phyloP scores from a whole-genome alignment of 495 filamentous ascomycete genomes.

The Penicillium alfredii region DNA sequence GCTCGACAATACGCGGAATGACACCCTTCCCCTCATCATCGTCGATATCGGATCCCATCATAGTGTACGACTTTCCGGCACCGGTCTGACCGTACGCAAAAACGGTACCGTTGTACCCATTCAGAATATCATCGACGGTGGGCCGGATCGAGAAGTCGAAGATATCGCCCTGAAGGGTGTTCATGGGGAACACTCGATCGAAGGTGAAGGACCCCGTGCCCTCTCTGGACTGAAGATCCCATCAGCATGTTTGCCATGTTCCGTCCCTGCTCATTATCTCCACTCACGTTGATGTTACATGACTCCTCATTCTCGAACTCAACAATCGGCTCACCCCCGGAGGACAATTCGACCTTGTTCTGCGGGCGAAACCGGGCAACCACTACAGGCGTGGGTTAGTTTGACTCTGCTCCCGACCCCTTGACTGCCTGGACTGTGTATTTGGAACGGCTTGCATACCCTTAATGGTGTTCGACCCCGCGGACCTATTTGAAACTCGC shows the following conservation, averaged over 20 bases:
- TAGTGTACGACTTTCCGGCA: slow-evolving; percentile 97
- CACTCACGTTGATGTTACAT: slow-evolving; percentile 73
- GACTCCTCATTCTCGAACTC: slow-evolving; percentile 84
- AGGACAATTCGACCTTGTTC: slow-evolving; percentile 84
- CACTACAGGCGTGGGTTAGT: slow-evolving; percentile 45
- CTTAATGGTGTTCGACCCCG: slow-evolving; percentile 62
- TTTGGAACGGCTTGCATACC: slow-evolving; percentile 41
- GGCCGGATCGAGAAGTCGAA: slow-evolving; percentile 96
- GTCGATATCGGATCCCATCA: slow-evolving; percentile 98
- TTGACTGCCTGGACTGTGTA: no score
- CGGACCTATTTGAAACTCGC: slow-evolving; percentile 21
- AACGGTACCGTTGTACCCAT: slow-evolving; percentile 98
- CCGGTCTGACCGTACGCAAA: slow-evolving; percentile 99
- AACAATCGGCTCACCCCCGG: slow-evolving; percentile 87
- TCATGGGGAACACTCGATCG: slow-evolving; percentile 93
- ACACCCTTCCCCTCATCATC: slow-evolving; percentile 85
- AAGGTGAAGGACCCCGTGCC: slow-evolving; percentile 86
- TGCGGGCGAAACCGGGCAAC: slow-evolving; percentile 96
- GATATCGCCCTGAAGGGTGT: slow-evolving; percentile 78
- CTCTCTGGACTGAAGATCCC: slow-evolving; percentile 63
- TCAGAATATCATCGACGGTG: slow-evolving; percentile 95
- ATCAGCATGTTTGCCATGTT: slow-evolving; percentile 8
- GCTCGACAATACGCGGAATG: slow-evolving; percentile 94
- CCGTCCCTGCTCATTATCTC: no score
- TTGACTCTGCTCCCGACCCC: neutral